Evolutionary conservation across 179 eudicot genomes (phyloP), one percentile per base, ranked within the genome.

Genomic region (Nepenthes alata): DNA sequence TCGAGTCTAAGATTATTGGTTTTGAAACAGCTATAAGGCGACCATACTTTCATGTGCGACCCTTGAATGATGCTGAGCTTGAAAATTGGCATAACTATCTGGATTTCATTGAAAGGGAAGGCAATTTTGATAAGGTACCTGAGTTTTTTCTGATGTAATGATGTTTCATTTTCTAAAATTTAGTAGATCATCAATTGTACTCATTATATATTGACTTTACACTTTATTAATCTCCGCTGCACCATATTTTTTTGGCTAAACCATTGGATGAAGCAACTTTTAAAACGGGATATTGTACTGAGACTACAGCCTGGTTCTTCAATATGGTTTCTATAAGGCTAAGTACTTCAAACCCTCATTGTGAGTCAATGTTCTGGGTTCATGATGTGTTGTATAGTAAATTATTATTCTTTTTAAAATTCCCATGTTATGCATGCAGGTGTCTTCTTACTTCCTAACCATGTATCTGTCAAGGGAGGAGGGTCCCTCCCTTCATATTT

Each of bases 321-420:
- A 83, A 81, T 86, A 81, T 89, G 95, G 83, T 93, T 89, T 85
- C 91, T 78, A 72, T 85, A 79, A 85, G 97, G 99, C 95, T 94
- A 94, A 94, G 99, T 90, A 84, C 90, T 94, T 85, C 96, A 85
- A 85, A 80, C 96, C 78, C 78, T 91, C 94, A 90, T 94, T 94
- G 97, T 87, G 94, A 85, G 96, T 94, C 86, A 82, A 90, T 80
- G 87, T 87, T 90, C 89, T 90, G 89, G 99, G 99, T 94, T 94
- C 91, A 77, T 85, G 80, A 79, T 82, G 73, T 80, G 85, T 89
- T 80, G 83, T 81, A 69, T 78, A 72, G 78, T 73, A 75, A 71
- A 70, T 58, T 64, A 34, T 72, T 72, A 60, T 72, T 65, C 68
- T 71, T 83, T 77, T 79, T 79, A 77, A 87, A 85, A 63, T 66